Conservation (phyloP, 495 filamentous ascomycete genomes). For the Aspergillus homomorphus region DNA sequence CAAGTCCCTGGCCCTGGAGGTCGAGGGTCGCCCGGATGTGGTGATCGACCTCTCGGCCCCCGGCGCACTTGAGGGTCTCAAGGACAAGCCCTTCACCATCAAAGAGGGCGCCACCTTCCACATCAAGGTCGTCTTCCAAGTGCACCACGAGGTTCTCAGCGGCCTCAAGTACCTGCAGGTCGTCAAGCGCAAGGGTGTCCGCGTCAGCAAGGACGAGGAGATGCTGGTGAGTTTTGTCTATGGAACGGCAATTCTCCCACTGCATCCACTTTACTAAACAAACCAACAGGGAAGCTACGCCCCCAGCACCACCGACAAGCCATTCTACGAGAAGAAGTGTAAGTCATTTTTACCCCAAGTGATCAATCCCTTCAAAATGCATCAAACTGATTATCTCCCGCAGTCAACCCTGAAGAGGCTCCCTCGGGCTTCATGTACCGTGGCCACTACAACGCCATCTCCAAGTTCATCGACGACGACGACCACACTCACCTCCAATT, state of each 20-base stretch:
- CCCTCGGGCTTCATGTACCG: conserved; percentile 84
- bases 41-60: conserved; percentile 71
- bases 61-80: conserved; percentile 66
- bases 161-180: conserved; percentile 93
- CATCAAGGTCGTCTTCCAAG: conserved; percentile 90
- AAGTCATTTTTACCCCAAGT: conserved; percentile 37
- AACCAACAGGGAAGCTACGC: conserved; percentile 71
- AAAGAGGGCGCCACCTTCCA: conserved; percentile 91
- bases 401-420: conserved; percentile 86
- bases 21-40: conserved; percentile 74
- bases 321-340: conserved; percentile 87
- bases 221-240: conserved; percentile 89
- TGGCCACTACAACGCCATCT: conserved; percentile 80
- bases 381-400: neutral
- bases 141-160: conserved; percentile 91
- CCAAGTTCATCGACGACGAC: conserved; percentile 91
- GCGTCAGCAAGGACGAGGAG: conserved; percentile 85
- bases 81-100: conserved; percentile 89
- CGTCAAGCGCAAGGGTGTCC: conserved; percentile 81
- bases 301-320: conserved; percentile 81
- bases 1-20: conserved; percentile 78
- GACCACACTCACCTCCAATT: conserved; percentile 80
- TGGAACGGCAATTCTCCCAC: too few relatives aligned
- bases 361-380: neutral
- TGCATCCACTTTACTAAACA: neutral